phyloP scores from a whole-genome alignment of 2,329 filamentous ascomycete species.

The Biscogniauxia mediterranea region DNA sequence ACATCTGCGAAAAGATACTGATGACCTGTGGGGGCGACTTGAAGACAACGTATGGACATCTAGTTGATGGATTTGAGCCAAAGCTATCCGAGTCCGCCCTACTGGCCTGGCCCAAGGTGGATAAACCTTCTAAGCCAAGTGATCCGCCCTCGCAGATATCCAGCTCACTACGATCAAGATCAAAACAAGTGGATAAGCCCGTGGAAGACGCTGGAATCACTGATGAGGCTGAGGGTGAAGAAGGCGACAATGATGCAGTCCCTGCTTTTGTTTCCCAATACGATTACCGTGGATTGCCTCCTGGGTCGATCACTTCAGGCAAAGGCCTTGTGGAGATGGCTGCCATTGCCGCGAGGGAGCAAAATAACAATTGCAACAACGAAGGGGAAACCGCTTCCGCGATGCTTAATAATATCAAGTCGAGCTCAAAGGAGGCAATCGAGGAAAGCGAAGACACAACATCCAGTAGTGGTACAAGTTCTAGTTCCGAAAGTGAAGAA shows the following conservation, averaged over 20 bases:
- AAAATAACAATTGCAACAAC: slow-evolving; percentile 23
- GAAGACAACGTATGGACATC: slow-evolving; percentile 37
- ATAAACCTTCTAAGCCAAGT: not conserved
- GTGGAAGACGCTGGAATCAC: not conserved
- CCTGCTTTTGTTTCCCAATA: slow-evolving; percentile 31
- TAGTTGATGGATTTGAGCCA: slow-evolving; percentile 34
- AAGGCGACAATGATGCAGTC: slow-evolving; percentile 20
- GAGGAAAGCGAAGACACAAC: slow-evolving; percentile 22
- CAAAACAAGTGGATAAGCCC: not conserved
- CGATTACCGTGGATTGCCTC: slow-evolving; percentile 39
- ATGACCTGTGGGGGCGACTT: slow-evolving; percentile 35
- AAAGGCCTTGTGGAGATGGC: slow-evolving; percentile 36
- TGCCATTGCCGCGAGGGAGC: slow-evolving; percentile 31
- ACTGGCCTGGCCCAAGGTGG: slow-evolving; percentile 1
- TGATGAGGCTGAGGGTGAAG: slow-evolving; percentile 27
- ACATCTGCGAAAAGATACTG: slow-evolving; percentile 38
- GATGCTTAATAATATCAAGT: slow-evolving; percentile 17
- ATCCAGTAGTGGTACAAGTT: slow-evolving; percentile 27
- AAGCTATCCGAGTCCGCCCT: slow-evolving; percentile 26
- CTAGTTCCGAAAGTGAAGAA: slow-evolving; percentile 23
- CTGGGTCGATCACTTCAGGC: slow-evolving; percentile 39
- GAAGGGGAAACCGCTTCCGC: slow-evolving; percentile 27
- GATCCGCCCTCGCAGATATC: not conserved
- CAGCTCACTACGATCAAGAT: not conserved
- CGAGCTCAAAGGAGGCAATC: slow-evolving; percentile 13